Percentiles rank a stretch among this genome's conserved stretches.
Conservation (phyloP, 176 grass and related monocot species). For the Lolium multiflorum region DNA sequence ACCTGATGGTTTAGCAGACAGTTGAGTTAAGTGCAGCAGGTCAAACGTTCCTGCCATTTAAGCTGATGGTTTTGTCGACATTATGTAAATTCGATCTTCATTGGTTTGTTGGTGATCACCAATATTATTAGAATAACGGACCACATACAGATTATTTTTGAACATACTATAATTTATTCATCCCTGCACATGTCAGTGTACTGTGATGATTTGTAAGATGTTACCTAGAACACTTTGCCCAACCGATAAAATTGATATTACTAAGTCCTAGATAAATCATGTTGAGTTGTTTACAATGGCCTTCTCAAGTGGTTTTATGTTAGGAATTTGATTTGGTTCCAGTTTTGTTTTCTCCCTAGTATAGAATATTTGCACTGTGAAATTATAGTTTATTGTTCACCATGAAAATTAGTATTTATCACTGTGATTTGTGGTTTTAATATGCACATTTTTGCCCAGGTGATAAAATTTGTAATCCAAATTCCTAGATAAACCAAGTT, state of each 20-base stretch:
- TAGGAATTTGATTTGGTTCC: background rate
- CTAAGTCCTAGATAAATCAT: background rate
- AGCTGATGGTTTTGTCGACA: no score
- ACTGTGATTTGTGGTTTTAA: background rate
- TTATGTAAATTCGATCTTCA: no score
- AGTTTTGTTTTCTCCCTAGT: background rate
- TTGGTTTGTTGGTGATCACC: no score
- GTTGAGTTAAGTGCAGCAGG: no score
- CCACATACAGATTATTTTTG: no score
- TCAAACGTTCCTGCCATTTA: no score
- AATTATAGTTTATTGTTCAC: background rate
- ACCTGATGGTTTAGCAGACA: no score
- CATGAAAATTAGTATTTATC: background rate
- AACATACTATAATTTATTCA: no score
- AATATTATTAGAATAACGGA: no score
- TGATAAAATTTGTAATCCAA: background rate
- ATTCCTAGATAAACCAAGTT: background rate
- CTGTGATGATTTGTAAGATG: background rate
- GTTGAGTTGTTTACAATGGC: background rate
- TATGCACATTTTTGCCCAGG: background rate
- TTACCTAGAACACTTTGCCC: constrained; percentile 1
- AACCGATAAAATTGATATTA: background rate
- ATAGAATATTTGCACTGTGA: background rate
- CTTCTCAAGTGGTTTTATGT: constrained; percentile 9
- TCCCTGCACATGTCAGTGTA: background rate